Conservation (phyloP, 2,329 filamentous ascomycete genomes). For the Kalmusia sp. region DNA sequence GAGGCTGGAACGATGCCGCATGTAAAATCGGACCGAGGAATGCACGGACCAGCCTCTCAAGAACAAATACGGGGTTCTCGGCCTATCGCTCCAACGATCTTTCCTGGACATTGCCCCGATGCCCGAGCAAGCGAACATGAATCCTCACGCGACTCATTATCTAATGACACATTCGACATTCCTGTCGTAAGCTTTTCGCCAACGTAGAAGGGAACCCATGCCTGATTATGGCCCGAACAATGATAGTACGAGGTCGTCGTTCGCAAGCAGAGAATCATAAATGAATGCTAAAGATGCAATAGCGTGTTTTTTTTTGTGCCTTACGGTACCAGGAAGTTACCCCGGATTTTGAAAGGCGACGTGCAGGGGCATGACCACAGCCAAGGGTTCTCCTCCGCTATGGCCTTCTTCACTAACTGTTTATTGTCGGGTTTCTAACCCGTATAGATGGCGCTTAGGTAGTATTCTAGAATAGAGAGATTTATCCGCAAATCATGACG, state of each 20-base stretch:
- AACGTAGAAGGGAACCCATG: no score
- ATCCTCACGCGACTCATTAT: not conserved
- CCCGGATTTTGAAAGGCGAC: constrained; percentile 1
- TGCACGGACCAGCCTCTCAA: not conserved
- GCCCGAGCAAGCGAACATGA: not conserved
- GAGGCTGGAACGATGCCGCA: no score
- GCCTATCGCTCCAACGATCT: not conserved
- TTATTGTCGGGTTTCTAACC: not conserved
- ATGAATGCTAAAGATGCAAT: no score
- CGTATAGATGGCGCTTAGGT: not conserved
- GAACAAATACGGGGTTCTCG: no score
- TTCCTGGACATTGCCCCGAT: not conserved
- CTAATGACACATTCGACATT: not conserved
- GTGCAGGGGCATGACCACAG: not conserved
- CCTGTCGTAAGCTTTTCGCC: not conserved
- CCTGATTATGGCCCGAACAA: no score
- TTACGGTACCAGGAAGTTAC: not conserved
- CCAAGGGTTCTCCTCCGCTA: not conserved
- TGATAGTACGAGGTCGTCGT: no score
- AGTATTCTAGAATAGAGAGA: not conserved
- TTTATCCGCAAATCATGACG: constrained; percentile 19
- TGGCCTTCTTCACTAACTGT: not conserved
- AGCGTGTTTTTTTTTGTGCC: not conserved
- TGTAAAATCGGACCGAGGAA: no score
- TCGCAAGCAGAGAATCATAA: not conserved